Evolutionary conservation across 1,139 yeast genomes (phyloP), one percentile per base, ranked within the genome.

Genomic region (Saccharomyces hybrid): DNA sequence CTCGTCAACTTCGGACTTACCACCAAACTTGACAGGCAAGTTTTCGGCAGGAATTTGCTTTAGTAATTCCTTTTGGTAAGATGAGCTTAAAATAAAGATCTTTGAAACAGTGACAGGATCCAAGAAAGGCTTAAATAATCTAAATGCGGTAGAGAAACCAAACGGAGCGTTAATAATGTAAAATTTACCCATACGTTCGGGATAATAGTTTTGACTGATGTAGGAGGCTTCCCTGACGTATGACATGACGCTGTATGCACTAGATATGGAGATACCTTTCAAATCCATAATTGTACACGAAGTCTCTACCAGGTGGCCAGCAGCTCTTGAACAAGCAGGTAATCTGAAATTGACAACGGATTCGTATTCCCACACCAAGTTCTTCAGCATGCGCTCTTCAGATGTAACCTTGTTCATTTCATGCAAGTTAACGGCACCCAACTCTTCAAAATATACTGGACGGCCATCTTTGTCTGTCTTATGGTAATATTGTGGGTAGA

Each of bases 171-270:
- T 93, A 74, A 93, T 88, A 67, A 91, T 77, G 75, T 89, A 93
- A 71, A 93, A 93, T 74, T 89, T 90, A 67, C 99, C 98, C 98
- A 93, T 91, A 75, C 99, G 86, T 78, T 93, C 99, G n/a, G 99
- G 99, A 72, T 93, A 93, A 74, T 87, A 93, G 77, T 93, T 89
- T 76, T 93, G 99, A 59, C 98, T 97, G 68, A 93, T 89, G 65
- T 80, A 77, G 21, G 97, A 88, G 28, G 99, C 97, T 73, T 90
- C 97, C 70, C 85, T 83, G 55, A 93, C 96, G 73, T 91, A 93
- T 27, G 86, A 78, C 64, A 90, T 78, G 50, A 93, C 99, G 71
- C 86, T 88, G 60, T 86, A 82, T 44, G 96, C 96, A 52, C 95
- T 76, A 34, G 86, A 76, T 59, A 93, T 77, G 28, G 97, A 88